These are phyloP conservation scores for Protea cynaroides DNA, from an alignment of 164 flowering plant genomes.

Conservation along the genomic window DNA sequence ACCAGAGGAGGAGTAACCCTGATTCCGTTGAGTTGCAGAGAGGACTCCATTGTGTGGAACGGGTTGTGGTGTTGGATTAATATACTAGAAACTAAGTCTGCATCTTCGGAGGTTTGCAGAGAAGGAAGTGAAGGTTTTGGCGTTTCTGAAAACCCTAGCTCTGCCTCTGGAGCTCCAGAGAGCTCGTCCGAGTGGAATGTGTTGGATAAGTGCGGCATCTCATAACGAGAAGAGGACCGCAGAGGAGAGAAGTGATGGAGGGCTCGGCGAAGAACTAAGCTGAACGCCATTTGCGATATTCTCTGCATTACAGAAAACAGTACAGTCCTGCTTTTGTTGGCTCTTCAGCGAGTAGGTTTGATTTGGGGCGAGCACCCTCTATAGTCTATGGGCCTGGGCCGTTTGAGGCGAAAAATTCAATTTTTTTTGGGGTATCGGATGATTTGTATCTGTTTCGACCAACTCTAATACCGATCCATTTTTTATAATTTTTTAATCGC, in stretches of 20 bases:
- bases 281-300: not conserved
- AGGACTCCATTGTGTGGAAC: constrained; percentile 76
- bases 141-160: constrained; percentile 8
- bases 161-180: not conserved
- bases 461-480: no score
- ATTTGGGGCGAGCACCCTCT: no score
- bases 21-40: constrained; percentile 75
- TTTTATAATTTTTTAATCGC: no score
- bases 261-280: constrained; percentile 3
- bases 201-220: constrained; percentile 7
- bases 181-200: constrained; percentile 1
- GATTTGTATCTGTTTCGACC: no score
- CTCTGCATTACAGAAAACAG: not conserved
- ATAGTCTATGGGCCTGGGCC: no score
- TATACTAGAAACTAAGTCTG: constrained; percentile 54
- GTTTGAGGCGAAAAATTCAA: no score
- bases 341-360: no score
- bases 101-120: constrained; percentile 52
- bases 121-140: constrained; percentile 33
- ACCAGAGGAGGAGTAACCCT: constrained; percentile 45
- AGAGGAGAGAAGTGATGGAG: not conserved
- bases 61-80: constrained; percentile 87
- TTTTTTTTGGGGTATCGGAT: no score
- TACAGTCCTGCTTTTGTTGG: no score
- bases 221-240: not conserved